Base-by-base conservation (phyloP, 371 early-diverging fungal species). In the Mucor ambiguus region DNA sequence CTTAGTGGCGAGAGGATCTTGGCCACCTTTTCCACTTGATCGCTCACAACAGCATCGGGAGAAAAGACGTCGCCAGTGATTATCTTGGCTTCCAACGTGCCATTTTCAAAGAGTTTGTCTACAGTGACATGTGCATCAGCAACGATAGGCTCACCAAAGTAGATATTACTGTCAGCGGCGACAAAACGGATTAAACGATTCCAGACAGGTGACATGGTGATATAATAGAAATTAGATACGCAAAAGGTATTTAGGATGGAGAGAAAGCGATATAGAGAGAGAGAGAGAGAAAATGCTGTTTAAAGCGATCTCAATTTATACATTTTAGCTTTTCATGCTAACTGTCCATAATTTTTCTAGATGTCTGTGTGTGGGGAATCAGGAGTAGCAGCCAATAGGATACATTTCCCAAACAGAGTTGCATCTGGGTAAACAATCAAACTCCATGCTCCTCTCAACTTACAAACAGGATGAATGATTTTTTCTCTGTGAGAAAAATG, bases 1-100 rank as follows among this genome's bases (percentile, higher is more conserved):
- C 74, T 48, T 28, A 86, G 60, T 22, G 87, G 87, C 20, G 87
- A 72, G 22, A 86, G 75, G 10, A 86, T 63, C 4, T 43, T 14
- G 35, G 55, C 33, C n/a, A 79, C 80, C 57, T 80, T 73, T 28
- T 79, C 71, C 10, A 77, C 68, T 14, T 76, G 69, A 20, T 81
- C 77, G 6, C 82, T 78, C n/a, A 85, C 73, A 8, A 67, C 60
- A 26, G 78, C 71, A 12, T 69, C 61, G 4, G 64, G 60, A n/a
- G 74, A 73, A 35, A 76, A 76, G 16, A 78, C 61, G 48, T 85
- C 79, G 43, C 82, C 82, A 5, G 49, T 58, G 48, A 85, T 76
- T 24, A 85, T 46, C 24, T 83, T 85, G 29, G 85, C 85, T 28
- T 63, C 67, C 54, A 77, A 57, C 18, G 65, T 56, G 14, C 65